A percentile compares a stretch with the other conserved stretches of the same genome.
phyloP scores from a whole-genome alignment of 495 filamentous ascomycete species.

The Platismatia glauca region DNA sequence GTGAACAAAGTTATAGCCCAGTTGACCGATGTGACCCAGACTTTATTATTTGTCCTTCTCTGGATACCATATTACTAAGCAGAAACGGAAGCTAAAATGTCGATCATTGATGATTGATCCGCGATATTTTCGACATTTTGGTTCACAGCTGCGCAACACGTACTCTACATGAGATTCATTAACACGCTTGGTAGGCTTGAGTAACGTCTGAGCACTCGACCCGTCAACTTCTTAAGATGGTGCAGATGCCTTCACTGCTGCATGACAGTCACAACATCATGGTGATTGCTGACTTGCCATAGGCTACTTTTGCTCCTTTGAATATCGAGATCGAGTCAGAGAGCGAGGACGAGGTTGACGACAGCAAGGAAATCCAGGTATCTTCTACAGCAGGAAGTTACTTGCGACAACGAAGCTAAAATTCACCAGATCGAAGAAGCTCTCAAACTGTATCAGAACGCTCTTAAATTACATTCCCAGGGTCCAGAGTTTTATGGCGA shows the following conservation, averaged over 20 bases:
- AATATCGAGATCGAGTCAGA: constrained; percentile 91
- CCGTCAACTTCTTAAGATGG: not conserved
- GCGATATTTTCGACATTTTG: not conserved
- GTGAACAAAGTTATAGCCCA: not conserved
- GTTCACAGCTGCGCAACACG: not conserved
- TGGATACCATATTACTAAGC: not conserved
- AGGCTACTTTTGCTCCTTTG: constrained; percentile 62
- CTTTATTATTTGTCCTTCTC: not conserved
- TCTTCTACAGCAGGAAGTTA: not conserved
- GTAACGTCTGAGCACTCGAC: not conserved
- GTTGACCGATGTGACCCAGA: too few species aligned
- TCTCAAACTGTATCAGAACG: constrained; percentile 86
- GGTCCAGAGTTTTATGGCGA: constrained; percentile 65
- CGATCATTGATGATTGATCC: constrained; percentile 5
- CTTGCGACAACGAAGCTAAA: not conserved
- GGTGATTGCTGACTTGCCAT: not conserved
- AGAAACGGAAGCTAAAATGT: constrained; percentile 8
- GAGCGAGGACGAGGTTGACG: constrained; percentile 83
- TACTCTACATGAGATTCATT: not conserved
- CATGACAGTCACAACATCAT: not conserved
- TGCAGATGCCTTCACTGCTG: not conserved
- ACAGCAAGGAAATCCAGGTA: constrained; percentile 82
- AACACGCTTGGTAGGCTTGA: not conserved
- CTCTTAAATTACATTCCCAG: constrained; percentile 84
- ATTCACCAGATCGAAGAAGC: constrained; percentile 78